A percentile compares a stretch with the other conserved stretches of the same genome.
phyloP scores from a whole-genome alignment of 208 protist species.

The Trypanosoma theileri region DNA sequence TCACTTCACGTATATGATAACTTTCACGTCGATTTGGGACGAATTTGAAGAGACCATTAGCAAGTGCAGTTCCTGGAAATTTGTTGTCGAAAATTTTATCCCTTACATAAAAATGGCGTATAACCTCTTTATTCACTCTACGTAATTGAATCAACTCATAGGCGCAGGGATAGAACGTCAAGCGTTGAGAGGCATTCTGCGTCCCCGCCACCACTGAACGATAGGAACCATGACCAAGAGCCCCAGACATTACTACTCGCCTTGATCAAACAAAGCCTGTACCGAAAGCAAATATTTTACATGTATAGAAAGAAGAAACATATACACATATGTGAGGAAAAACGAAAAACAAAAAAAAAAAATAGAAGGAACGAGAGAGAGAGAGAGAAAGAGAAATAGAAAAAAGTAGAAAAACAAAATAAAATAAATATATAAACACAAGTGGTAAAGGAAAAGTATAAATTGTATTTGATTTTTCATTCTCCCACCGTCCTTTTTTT shows the following conservation, averaged over 20 bases:
- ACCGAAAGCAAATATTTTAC: not conserved
- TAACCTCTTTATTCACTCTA: constrained; percentile 69
- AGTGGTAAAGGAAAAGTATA: not conserved
- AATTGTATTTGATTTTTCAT: not conserved
- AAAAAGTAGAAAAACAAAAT: constrained; percentile 9
- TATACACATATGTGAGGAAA: not conserved
- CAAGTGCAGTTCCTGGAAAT: constrained; percentile 68
- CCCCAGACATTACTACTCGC: constrained; percentile 71
- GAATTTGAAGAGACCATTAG: constrained; percentile 90
- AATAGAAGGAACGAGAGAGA: not conserved
- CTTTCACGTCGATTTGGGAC: constrained; percentile 68
- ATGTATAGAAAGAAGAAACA: too few relatives aligned
- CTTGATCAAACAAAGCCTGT: not conserved
- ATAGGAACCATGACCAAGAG: constrained; percentile 81
- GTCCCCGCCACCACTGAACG: constrained; percentile 78
- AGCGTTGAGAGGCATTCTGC: constrained; percentile 26
- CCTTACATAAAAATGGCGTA: constrained; percentile 70
- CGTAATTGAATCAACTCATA: constrained; percentile 82
- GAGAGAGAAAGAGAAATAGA: constrained; percentile 6
- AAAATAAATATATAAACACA: constrained; percentile 7
- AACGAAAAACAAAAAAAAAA: constrained; percentile 15
- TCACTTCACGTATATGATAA: constrained; percentile 79
- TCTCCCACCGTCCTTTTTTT: not conserved
- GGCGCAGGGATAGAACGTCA: constrained; percentile 75
- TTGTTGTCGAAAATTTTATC: constrained; percentile 92